phyloP scores from a whole-genome alignment of 176 grass and related monocot genomes.

The Cenchrus fungigraminus region DNA sequence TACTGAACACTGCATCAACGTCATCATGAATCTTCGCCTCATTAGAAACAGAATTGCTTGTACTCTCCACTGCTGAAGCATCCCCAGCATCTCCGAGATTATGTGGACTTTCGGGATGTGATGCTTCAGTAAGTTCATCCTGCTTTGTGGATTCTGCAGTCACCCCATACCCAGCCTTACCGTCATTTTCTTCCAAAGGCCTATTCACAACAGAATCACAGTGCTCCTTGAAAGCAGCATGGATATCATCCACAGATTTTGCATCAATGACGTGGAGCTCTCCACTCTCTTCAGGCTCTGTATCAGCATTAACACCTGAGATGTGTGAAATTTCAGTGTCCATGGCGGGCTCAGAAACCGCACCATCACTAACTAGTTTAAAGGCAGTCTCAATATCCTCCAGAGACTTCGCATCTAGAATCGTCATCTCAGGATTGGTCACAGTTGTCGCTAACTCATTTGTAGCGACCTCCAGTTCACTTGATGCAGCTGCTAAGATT shows the following conservation, averaged over 20 bases:
- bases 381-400: constrained; percentile 63
- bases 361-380: constrained; percentile 48
- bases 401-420: constrained; percentile 63
- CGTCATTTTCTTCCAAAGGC: constrained; percentile 43
- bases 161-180: constrained; percentile 28
- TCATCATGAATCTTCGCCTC: constrained; percentile 46
- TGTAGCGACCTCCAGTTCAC: constrained; percentile 7
- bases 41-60: constrained; percentile 20
- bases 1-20: constrained; percentile 34
- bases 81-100: not conserved
- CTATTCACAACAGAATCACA: constrained; percentile 26
- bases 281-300: constrained; percentile 24
- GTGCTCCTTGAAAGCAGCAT: constrained; percentile 47
- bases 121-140: constrained; percentile 2
- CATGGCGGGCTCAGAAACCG: constrained; percentile 34
- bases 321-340: constrained; percentile 32
- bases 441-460: constrained; percentile 3
- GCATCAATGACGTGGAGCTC: constrained; percentile 61
- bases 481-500: constrained; percentile 30
- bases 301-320: constrained; percentile 13
- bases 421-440: constrained; percentile 44
- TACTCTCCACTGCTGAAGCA: constrained; percentile 33
- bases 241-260: constrained; percentile 70
- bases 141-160: not conserved
- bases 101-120: constrained; percentile 22